phyloP scores from a whole-genome alignment of 2,329 filamentous ascomycete genomes.

The Fusarium mundagurra region DNA sequence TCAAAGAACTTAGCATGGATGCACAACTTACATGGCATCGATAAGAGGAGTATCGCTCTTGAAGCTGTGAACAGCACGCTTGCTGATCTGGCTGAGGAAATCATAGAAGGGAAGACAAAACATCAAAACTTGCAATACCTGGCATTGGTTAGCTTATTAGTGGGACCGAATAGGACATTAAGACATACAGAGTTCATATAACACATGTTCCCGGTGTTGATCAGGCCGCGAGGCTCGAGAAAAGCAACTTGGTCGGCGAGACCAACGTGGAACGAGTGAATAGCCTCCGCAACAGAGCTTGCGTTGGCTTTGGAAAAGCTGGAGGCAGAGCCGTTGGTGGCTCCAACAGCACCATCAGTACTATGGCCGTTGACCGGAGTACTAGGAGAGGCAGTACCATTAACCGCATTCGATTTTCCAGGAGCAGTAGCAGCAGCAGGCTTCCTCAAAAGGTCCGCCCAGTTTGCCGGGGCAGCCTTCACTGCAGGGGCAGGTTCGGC shows the following conservation, averaged over 20 bases:
- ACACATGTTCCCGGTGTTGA: conserved; percentile 99
- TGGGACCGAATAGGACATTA: too few species aligned
- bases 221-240: conserved; percentile 89
- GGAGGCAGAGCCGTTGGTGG: conserved; percentile 39
- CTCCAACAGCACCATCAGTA: conserved; percentile 18
- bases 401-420: conserved; percentile 24
- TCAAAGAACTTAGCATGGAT: neutral
- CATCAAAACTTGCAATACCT: conserved; percentile 95
- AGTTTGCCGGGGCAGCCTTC: conserved; percentile 50
- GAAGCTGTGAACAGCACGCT: conserved; percentile 87
- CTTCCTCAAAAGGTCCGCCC: conserved; percentile 54
- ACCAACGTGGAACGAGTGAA: conserved; percentile 77
- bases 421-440: conserved; percentile 34
- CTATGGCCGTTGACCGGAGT: conserved; percentile 40
- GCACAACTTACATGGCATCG: conserved; percentile 83
- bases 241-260: conserved; percentile 76
- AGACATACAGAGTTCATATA: conserved; percentile 97
- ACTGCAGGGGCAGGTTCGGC: conserved; percentile 36
- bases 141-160: conserved; percentile 47
- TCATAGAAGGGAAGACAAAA: conserved; percentile 95
- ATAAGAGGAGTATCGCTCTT: conserved; percentile 94
- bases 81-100: conserved; percentile 87
- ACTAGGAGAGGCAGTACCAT: conserved; percentile 42
- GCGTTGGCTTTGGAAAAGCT: conserved; percentile 57
- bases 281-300: conserved; percentile 77